Evolutionary conservation across 2,329 filamentous ascomycete genomes (phyloP), one percentile per base, ranked within the genome.

Genomic region (Microascus cirrosus): DNA sequence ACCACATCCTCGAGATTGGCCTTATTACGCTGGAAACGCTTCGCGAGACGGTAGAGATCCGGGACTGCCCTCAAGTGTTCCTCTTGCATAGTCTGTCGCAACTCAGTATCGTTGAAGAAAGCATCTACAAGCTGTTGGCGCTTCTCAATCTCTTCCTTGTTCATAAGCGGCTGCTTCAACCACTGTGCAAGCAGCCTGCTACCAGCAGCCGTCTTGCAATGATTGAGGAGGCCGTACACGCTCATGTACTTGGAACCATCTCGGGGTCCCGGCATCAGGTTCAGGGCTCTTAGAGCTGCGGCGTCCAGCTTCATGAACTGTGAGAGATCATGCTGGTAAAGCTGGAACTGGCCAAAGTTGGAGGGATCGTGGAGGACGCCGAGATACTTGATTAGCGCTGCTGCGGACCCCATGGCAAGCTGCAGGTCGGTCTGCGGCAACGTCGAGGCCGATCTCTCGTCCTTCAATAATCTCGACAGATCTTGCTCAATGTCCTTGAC

Each of bases 291-390:
- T 51, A 99, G 76, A 0, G 94, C 94, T 1, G 94, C 90, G 0
- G 95, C 91, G 71, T 99, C 94, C 4, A 99, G 79, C 73, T 96
- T 99, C 94, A 99, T 99, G 70, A 90, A 99, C 66, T 99, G 92
- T 1, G 92, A 87, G 52, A 99, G 75, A 68, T 99, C 94, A 71
- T 99, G 94, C 71, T 99, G 94, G 68, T 97, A 99, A 18, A 99
- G 81, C 70, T 93, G 90, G 68, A 95, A 99, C 68, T 99, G 93
- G 2, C 95, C 94, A 70, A 96, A 97, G 71, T 99, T 99, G 58
- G 89, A 90, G 1, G 89, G 77, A 68, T 99, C 94, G 34, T 94
- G 89, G 72, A 99, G 82, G 39, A 95, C 86, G 39, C 88, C 87
- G 2, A 99, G 81, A 65, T 99, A 99, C 69, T 93, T 95, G 75